Base-by-base conservation (phyloP, 139 green algal genomes). In the Ettlia oleoabundans region DNA sequence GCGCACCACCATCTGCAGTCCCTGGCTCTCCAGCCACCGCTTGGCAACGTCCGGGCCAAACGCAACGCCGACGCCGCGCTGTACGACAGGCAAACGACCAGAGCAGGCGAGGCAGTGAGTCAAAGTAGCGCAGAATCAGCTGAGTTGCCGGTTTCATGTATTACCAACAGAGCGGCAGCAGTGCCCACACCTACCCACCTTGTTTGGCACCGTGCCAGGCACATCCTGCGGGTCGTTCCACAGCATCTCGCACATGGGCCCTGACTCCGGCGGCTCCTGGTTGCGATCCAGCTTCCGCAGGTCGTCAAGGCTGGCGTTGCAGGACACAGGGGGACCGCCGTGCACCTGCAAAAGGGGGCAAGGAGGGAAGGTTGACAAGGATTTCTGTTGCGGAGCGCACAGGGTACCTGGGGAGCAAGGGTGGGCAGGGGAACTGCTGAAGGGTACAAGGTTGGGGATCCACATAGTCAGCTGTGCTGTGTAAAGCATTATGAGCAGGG, bases 231-330 rank as follows among this genome's bases (percentile, higher is more conserved):
- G 96, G 87, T 99, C 97, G 55, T 89, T 96, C 96, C 96, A 99
- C 82, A 99, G 86, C 81, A 94, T 86, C 84, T 99, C 97, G 87
- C 96, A 99, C 96, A 99, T 99, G 47, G 96, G 82, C 3, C 97
- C 96, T 33, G 95, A 94, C 66, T 99, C 97, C 8, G 97, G 95
- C 2, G 97, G 97, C 89, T 99, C 97, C 21, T 58, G 58, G 58
- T 81, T 81, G 75, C 75, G 76, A 42, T 82, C 62, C 30, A 75
- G 28, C 76, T 52, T 43, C 37, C 62, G 62, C 41, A 81, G n/a
- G 8, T 81, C 28, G 38, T 71, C 75, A 35, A 81, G 75, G 28
- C 9, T 81, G 75, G 58, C 75, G 9, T 61, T 68, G 73, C 73
- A 80, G 33, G 40, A 13, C 24, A 80, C 73, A 15, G 73, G 73